These are phyloP conservation scores for Verticillium isaacii DNA, from an alignment of 2,329 filamentous ascomycete species.

Conservation along the genomic window DNA sequence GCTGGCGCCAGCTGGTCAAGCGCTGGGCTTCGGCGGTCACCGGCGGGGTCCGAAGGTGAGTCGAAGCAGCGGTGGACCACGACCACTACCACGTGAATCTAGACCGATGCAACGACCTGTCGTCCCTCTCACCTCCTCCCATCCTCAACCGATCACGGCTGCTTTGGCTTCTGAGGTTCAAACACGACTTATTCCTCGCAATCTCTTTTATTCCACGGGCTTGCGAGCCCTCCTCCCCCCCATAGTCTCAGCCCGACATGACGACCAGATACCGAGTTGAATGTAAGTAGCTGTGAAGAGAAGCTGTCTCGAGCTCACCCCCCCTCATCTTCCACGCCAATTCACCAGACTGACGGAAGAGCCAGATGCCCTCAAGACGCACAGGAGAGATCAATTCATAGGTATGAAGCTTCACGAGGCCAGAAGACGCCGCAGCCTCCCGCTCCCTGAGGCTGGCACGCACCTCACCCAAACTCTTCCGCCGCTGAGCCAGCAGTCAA, in stretches of 20 bases:
- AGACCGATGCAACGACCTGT: background rate
- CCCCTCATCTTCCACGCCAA: background rate
- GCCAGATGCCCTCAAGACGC: constrained; percentile 67
- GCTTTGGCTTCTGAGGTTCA: background rate
- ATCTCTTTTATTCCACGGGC: background rate
- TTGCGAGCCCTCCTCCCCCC: background rate
- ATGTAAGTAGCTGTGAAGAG: constrained; percentile 47
- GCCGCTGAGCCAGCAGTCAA: background rate
- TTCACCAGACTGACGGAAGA: constrained; percentile 8
- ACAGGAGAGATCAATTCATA: constrained; percentile 86
- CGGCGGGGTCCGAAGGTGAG: constrained; percentile 2
- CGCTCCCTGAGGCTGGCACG: no score
- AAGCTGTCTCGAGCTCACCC: background rate
- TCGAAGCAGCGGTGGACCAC: background rate
- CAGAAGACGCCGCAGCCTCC: background rate
- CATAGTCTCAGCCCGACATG: constrained; percentile 33
- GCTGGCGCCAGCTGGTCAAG: background rate
- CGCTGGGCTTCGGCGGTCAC: background rate
- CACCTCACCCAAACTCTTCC: no score
- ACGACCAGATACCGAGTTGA: constrained; percentile 66
- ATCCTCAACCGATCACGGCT: background rate
- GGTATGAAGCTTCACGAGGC: constrained; percentile 37
- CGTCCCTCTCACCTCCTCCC: background rate
- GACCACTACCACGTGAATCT: background rate
- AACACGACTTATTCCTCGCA: background rate